A percentile compares a stretch with the other conserved stretches of the same genome.
Evolutionary conservation across 1,284 basidiomycete species (phyloP).

Genomic region (Megacollybia platyphylla): DNA sequence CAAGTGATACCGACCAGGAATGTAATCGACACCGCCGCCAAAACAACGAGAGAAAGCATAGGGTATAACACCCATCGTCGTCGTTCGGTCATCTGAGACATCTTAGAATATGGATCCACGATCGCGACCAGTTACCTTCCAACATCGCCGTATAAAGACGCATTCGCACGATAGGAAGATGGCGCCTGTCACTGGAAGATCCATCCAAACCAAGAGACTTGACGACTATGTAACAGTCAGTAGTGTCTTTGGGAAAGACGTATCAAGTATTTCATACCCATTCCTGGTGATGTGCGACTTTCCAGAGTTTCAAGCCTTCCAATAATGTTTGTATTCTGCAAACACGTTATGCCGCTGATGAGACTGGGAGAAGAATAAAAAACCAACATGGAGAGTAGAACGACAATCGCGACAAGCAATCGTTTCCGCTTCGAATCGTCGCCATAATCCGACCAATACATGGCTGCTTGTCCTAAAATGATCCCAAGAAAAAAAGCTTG

Average conservation of each 20-base stretch:
- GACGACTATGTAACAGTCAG: constrained; percentile 16
- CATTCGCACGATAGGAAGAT: constrained; percentile 31
- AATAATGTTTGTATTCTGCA: constrained; percentile 30
- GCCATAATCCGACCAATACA: constrained; percentile 28
- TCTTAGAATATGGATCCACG: background rate
- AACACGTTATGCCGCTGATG: background rate
- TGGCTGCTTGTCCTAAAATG: constrained; percentile 29
- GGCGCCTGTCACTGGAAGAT: constrained; percentile 32
- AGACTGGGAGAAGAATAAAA: background rate
- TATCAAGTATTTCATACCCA: constrained; percentile 21
- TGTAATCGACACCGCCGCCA: background rate
- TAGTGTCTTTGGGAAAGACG: background rate
- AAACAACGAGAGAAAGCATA: background rate
- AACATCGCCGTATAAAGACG: constrained; percentile 34
- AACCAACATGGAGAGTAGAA: constrained; percentile 29
- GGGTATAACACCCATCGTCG: background rate
- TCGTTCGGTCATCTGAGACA: background rate
- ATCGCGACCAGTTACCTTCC: constrained; percentile 3
- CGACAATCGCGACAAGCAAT: constrained; percentile 23
- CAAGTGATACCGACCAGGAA: background rate
- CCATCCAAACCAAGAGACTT: constrained; percentile 24
- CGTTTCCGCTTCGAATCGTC: constrained; percentile 29
- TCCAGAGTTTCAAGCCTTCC: constrained; percentile 37
- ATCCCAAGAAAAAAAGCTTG: constrained; percentile 34
- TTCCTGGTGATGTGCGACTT: constrained; percentile 19